These are phyloP conservation scores for Vaccinium darrowii DNA, from an alignment of 148 eudicot species.

Conservation along the genomic window DNA sequence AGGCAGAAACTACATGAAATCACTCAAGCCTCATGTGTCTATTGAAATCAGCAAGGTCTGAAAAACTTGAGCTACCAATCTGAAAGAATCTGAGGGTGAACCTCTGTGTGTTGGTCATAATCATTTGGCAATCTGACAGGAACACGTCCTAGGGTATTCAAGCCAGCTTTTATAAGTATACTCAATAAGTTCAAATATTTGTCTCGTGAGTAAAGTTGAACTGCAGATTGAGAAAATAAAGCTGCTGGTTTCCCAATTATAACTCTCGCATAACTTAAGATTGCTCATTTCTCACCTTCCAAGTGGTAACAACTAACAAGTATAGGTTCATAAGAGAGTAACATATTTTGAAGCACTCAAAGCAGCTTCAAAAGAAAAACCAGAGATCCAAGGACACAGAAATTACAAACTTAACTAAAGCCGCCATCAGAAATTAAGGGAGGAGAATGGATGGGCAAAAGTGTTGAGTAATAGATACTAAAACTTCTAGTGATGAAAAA, in stretches of 20 bases:
- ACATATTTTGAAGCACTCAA: not conserved
- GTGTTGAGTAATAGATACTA: not conserved
- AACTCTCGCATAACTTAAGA: not conserved
- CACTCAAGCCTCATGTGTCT: not conserved
- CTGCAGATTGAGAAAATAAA: not conserved
- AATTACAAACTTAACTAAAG: not conserved
- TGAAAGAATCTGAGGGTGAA: not conserved
- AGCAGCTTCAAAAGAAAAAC: constrained; percentile 2
- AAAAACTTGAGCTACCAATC: not conserved
- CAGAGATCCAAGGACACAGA: not conserved
- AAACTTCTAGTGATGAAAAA: not conserved
- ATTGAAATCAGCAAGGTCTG: not conserved
- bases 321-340: not conserved
- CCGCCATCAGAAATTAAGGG: not conserved
- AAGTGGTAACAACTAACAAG: not conserved
- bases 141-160: not conserved
- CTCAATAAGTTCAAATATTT: not conserved
- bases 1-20: not conserved
- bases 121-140: not conserved
- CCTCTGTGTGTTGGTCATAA: not conserved
- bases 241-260: not conserved
- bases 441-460: not conserved
- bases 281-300: constrained; percentile 4
- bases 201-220: not conserved
- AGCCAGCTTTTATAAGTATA: not conserved